phyloP scores from a whole-genome alignment of 2,329 filamentous ascomycete species.

The Penicillium rolfsii region DNA sequence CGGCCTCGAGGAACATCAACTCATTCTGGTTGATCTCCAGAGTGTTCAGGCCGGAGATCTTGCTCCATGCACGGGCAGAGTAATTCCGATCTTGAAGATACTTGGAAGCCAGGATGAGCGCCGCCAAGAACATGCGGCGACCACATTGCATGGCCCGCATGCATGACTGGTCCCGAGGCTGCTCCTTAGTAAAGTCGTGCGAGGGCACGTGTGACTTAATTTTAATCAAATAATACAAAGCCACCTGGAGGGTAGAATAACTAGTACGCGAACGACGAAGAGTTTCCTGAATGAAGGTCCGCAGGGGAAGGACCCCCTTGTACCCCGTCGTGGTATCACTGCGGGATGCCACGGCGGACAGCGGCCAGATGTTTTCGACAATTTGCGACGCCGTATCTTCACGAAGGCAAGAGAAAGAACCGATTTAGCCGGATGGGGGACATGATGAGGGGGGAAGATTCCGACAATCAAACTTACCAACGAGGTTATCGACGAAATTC shows the following conservation, averaged over 20 bases:
- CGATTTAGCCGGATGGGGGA: conserved; percentile 30
- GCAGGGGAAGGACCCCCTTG: conserved; percentile 82
- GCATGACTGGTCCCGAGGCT: conserved; percentile 70
- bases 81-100: conserved; percentile 98
- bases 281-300: conserved; percentile 97
- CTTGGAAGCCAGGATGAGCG: conserved; percentile 94
- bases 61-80: conserved; percentile 96
- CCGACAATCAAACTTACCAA: conserved; percentile 71
- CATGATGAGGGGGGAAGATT: conserved; percentile 19
- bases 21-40: conserved; percentile 97
- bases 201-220: conserved; percentile 88
- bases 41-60: conserved; percentile 94
- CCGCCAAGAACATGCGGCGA: conserved; percentile 94
- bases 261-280: conserved; percentile 91
- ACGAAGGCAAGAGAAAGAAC: not conserved
- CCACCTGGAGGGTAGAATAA: conserved; percentile 96
- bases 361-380: conserved; percentile 95
- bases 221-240: conserved; percentile 91
- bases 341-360: conserved; percentile 78
- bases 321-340: conserved; percentile 66
- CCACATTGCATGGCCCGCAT: conserved; percentile 89
- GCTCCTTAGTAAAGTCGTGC: conserved; percentile 84
- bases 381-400: conserved; percentile 96
- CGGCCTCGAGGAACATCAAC: conserved; percentile 83
- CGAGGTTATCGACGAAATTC: conserved; percentile 94